Conservation (phyloP, 2,329 filamentous ascomycete species). For the Pyrenophora graminea region DNA sequence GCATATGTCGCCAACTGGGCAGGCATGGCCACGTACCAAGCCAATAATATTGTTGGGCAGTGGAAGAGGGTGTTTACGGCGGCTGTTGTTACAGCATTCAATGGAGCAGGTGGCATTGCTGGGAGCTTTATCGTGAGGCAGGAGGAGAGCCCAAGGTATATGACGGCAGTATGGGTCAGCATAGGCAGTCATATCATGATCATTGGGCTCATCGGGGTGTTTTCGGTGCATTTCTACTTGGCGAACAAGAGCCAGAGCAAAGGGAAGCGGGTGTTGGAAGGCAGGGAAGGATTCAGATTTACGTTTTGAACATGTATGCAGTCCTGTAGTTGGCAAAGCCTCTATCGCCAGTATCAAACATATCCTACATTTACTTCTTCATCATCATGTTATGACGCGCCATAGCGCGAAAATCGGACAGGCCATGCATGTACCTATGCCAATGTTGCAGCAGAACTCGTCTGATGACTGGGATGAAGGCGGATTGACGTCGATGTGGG, state of each 20-base stretch:
- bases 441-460: neutral
- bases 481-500: conserved; percentile 28
- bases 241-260: conserved; percentile 56
- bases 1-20: conserved; percentile 73
- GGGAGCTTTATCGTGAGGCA: conserved; percentile 68
- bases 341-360: no score
- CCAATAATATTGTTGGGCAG: conserved; percentile 57
- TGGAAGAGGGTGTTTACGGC: conserved; percentile 68
- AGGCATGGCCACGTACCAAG: conserved; percentile 61
- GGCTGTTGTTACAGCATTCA: conserved; percentile 63
- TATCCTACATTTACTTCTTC: no score
- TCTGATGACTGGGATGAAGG: conserved; percentile 11
- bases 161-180: conserved; percentile 69
- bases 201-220: conserved; percentile 57
- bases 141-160: conserved; percentile 64
- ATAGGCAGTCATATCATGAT: conserved; percentile 65
- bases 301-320: conserved; percentile 42
- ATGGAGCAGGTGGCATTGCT: conserved; percentile 67
- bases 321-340: neutral
- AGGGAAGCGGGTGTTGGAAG: conserved; percentile 58
- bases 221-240: conserved; percentile 59
- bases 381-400: no score
- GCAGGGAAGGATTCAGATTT: conserved; percentile 52
- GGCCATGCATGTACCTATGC: no score
- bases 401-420: no score